Conservation (phyloP, 176 grass and related monocot species). For the Bolboschoenus planiculmis region DNA sequence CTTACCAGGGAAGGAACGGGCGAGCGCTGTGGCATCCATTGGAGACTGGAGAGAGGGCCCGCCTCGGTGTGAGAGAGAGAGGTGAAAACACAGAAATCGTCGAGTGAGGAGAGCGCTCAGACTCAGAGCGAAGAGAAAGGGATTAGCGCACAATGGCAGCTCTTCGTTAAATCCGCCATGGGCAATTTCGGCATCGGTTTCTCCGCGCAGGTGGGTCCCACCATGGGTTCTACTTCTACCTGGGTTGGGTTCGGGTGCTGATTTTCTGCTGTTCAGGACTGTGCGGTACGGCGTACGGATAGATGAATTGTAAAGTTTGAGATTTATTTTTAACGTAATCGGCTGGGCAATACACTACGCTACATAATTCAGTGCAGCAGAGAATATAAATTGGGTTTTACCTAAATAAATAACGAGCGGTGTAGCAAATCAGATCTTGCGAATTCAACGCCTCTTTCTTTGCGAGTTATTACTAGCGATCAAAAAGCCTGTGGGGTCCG, state of each 20-base stretch:
- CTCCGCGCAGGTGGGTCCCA: neutral
- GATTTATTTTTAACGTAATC: too few species aligned
- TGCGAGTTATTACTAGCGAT: too few species aligned
- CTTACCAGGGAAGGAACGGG: neutral
- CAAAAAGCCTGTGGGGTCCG: neutral
- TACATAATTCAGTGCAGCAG: too few species aligned
- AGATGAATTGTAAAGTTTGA: too few species aligned
- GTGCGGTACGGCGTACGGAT: too few species aligned
- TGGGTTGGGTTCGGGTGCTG: too few species aligned
- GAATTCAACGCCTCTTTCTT: neutral
- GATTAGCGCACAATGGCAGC: neutral
- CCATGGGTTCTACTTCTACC: too few species aligned
- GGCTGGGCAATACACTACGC: too few species aligned
- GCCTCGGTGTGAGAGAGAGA: neutral
- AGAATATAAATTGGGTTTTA: too few species aligned
- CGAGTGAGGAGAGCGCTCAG: neutral
- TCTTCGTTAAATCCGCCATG: constrained; percentile 18
- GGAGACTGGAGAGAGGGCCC: neutral
- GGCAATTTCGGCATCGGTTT: constrained; percentile 5
- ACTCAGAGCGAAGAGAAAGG: neutral
- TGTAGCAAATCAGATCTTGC: neutral
- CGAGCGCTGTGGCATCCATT: constrained; percentile 11
- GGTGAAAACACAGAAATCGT: neutral
- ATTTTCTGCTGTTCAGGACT: too few species aligned
- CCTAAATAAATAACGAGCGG: neutral